Evolutionary conservation across 306 rosid genomes (phyloP), one percentile per base, ranked within the genome.

Genomic region (Luffa acutangula): DNA sequence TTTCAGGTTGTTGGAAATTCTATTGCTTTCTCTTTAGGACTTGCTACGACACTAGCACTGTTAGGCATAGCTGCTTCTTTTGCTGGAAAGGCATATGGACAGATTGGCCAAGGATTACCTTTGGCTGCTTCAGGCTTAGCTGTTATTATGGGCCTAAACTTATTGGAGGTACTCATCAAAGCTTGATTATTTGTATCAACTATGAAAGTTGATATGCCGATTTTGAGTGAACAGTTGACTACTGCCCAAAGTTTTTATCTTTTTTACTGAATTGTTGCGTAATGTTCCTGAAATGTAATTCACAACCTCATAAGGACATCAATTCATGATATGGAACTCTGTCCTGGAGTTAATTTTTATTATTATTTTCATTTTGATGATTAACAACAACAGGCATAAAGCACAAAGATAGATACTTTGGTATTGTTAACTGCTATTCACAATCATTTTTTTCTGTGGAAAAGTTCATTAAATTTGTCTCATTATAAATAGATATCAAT

Each of bases 1-100:
- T 75, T 54, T 83, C 85, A 94, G 98, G 94, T 88, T 42, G 21
- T 94, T 87, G 97, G 98, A 60, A 88, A 94, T 87, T 94, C 98
- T 53, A 42, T 94, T 81, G 93, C 97, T 53, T 94, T 94, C 79
- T 84, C 98, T n/a, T 85, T 94, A 74, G 98, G 98, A 84, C 91
- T 94, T 85, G 98, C 97, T 53, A 94, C 98, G 63, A 94, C 98
- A 46, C 88, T 92, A 71, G 97, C 98, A 36, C 81, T 92, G 58
- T 84, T 95, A 79, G 97, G 98, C 52, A 82, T 95, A 52, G 92
- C 84, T 70, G 98, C 97, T 58, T 92, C 98, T 82, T 86, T 95
- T 87, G 98, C 97, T 74, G 97, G 98, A 76, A 92, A 95, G 87
- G 98, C 97, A 81, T 95, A 94, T 81, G 98, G 98, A 72, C 98